Base-by-base conservation (phyloP, 2,329 filamentous ascomycete species). In the Calonectria henricotiae region DNA sequence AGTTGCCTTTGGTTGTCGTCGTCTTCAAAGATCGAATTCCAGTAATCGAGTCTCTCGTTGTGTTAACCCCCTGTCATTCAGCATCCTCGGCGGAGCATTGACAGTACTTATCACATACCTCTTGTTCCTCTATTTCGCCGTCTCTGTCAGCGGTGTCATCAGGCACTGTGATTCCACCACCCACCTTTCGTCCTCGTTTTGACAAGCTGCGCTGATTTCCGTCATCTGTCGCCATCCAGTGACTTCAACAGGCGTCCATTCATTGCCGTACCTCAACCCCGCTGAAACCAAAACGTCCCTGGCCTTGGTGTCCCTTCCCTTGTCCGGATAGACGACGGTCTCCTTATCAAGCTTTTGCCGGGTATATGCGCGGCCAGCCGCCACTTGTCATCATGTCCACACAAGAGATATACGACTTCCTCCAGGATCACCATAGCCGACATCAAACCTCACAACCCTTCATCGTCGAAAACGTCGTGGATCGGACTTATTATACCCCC, bases 101-200 rank as follows among this genome's bases (percentile, higher is more conserved):
- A 13, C 30, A 62, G 43, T 27, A 62, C 35, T 6, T 41, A 49
- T 11, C 46, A 47, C 37, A 17, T 62, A 62, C 62, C 55, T 47
- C 37, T 30, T 17, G 23, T 46, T 58, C 23, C 23, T 69, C 44
- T 47, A 37, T 20, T 69, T 39, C 54, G 37, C 55, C 17, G n/a
- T 27, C 55, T n/a, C 9, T 23, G 13, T 27, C 44, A 43, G 54
- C 44, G 35, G 41, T 62, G 64, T 17, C 51, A 37, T 47, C 44
- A 47, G 43, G 17, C 64, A 32, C 55, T 12, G 23, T n/a, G 32
- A 61, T 67, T 32, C 64, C 43, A 37, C 64, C 51, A 37, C 47
- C 35, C 54, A 35, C 25, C 15, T 30, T n/a, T 5, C 12, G 5
- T 27, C 17, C 43, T n/a, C 25, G 6, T 17, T 25, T 39, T 35